Evolutionary conservation across 495 filamentous ascomycete genomes (phyloP).

Genomic region (Neurospora discreta): DNA sequence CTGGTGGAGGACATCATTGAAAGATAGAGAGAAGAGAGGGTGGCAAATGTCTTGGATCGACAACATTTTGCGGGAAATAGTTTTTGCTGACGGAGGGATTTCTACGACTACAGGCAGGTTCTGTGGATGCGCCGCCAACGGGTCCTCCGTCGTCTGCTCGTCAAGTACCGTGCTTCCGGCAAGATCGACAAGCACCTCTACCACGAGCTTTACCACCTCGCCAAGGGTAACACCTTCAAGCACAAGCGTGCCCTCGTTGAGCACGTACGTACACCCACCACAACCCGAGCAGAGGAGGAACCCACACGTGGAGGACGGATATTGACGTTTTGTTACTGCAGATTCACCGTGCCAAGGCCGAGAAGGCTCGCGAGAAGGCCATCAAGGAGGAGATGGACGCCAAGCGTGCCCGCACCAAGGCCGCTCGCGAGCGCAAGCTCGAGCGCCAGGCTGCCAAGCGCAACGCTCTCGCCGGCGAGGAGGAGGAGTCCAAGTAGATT

Average conservation of each 20-base stretch:
- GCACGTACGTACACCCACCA: conserved; percentile 63
- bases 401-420: conserved; percentile 99
- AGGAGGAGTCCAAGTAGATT: conserved; percentile 46
- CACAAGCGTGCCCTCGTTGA: conserved; percentile 99
- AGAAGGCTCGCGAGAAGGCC: conserved; percentile 86
- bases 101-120: conserved; percentile 56
- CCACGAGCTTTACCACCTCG: conserved; percentile 98
- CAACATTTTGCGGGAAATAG: neutral
- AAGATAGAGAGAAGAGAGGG: neutral
- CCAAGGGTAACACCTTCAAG: conserved; percentile 99
- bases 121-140: conserved; percentile 99
- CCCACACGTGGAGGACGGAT: neutral
- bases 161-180: conserved; percentile 97
- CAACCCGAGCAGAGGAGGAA: neutral
- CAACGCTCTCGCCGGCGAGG: conserved; percentile 64
- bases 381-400: conserved; percentile 99
- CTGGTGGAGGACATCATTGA: neutral
- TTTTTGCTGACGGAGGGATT: conserved; percentile 18
- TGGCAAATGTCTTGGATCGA: neutral
- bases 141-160: conserved; percentile 94
- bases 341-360: conserved; percentile 99
- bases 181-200: conserved; percentile 99
- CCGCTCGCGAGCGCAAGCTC: conserved; percentile 89
- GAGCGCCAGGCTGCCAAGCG: conserved; percentile 85
- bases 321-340: conserved; percentile 27